These are phyloP conservation scores for Solanum etuberosum DNA, from an alignment of 257 asterid genomes.

Conservation along the genomic window DNA sequence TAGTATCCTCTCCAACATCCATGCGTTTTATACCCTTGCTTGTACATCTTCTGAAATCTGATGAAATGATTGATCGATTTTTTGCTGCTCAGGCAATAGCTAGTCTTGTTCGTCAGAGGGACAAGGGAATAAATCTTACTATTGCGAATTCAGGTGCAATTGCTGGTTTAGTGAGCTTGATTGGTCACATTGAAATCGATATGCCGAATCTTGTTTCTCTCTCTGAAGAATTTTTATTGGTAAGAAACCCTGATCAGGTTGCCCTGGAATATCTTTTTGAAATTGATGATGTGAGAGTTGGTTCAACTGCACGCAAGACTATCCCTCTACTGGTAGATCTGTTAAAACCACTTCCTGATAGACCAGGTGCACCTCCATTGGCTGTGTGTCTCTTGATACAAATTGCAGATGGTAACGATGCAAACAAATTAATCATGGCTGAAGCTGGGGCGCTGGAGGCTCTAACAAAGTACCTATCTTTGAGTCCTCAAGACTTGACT, in stretches of 20 bases:
- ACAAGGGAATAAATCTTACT: constrained; percentile 50
- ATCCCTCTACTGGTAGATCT: constrained; percentile 79
- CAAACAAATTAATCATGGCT: constrained; percentile 68
- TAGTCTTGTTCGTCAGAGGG: constrained; percentile 60
- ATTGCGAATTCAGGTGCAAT: constrained; percentile 71
- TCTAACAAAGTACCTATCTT: constrained; percentile 61
- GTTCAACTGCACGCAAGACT: constrained; percentile 52
- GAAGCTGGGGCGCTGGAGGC: constrained; percentile 83
- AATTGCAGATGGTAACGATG: constrained; percentile 68
- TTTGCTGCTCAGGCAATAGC: constrained; percentile 88
- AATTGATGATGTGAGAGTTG: constrained; percentile 63
- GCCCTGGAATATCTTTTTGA: constrained; percentile 56
- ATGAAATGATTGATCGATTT: constrained; percentile 52
- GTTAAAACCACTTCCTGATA: constrained; percentile 72
- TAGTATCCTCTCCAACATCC: constrained; percentile 45
- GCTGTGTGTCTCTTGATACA: constrained; percentile 57
- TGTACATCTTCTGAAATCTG: constrained; percentile 46
- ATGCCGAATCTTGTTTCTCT: constrained; percentile 54
- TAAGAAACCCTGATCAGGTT: constrained; percentile 58
- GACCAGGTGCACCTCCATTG: constrained; percentile 78
- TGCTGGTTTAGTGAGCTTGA: constrained; percentile 44
- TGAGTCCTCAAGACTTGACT: constrained; percentile 74
- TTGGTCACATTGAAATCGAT: constrained; percentile 62
- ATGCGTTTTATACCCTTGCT: constrained; percentile 46
- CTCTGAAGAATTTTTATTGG: constrained; percentile 63